Conservation (phyloP, 2,329 filamentous ascomycete genomes). For the Rasamsonia emersonii region DNA sequence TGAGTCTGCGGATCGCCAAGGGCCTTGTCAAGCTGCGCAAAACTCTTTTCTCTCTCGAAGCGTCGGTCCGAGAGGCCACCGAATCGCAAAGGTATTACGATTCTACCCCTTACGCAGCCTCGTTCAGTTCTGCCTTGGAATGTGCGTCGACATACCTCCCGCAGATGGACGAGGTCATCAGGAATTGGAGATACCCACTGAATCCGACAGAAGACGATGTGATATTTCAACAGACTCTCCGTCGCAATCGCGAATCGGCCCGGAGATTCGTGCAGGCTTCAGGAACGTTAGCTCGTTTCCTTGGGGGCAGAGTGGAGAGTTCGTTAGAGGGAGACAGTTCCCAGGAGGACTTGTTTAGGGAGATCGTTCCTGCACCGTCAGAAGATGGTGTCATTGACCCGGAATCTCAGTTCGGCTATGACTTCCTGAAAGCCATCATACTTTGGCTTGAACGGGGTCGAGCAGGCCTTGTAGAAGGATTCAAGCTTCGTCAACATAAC, state of each 20-base stretch:
- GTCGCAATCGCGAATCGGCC: slow-evolving; percentile 46
- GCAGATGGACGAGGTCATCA: slow-evolving; percentile 48
- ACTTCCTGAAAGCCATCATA: slow-evolving; percentile 56
- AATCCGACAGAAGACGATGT: slow-evolving; percentile 47
- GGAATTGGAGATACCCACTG: slow-evolving; percentile 52
- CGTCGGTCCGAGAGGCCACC: slow-evolving; percentile 22
- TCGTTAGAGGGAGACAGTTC: slow-evolving; percentile 30
- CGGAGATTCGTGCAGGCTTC: slow-evolving; percentile 56
- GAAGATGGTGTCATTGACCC: slow-evolving; percentile 31
- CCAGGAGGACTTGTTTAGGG: slow-evolving; percentile 36
- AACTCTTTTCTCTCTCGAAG: slow-evolving; percentile 46
- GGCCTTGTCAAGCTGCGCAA: slow-evolving; percentile 46
- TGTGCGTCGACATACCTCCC: slow-evolving; percentile 41
- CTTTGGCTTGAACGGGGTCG: slow-evolving; percentile 55
- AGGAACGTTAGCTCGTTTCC: slow-evolving; percentile 47
- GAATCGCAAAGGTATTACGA: slow-evolving; percentile 19
- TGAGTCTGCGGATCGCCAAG: slow-evolving; percentile 49
- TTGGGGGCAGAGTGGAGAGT: slow-evolving; percentile 46
- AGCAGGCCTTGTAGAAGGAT: slow-evolving; percentile 47
- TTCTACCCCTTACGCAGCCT: slow-evolving; percentile 24
- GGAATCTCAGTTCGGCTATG: slow-evolving; percentile 51
- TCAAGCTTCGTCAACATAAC: slow-evolving; percentile 39
- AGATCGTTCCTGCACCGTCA: slow-evolving; percentile 39
- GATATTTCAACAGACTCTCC: slow-evolving; percentile 46
- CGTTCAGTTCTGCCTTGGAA: slow-evolving; percentile 35